Evolutionary conservation across 1,139 yeast species (phyloP), one percentile per base, ranked within the genome.

Genomic region (Scheffersomyces lignicola): DNA sequence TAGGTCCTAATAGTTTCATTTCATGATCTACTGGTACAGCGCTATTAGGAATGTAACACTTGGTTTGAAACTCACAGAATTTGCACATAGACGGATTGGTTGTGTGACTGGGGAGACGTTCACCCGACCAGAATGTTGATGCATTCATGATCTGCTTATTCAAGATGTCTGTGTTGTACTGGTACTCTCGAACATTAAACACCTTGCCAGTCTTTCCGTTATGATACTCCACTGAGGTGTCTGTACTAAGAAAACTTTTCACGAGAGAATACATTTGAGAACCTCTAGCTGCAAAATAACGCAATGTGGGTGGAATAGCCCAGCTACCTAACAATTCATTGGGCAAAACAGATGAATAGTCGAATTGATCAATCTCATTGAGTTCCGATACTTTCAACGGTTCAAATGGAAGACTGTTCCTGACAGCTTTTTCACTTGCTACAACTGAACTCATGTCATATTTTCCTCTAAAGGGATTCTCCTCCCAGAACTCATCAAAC

Each of bases 101-200:
- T 0, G 73, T 68, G 11, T 61, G 64, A 4, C 42, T 41, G 0
- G 86, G 82, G 4, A 49, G 48, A 27, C 80, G 55, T 15, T 54
- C 44, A 0, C 87, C 87, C 43, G 63, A 60, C 86, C 87, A 81
- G 43, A 78, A 75, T 11, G 51, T 45, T 32, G 73, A 43, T 4
- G 80, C 65, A 7, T 53, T 43, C 0, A 42, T 32, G 2, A 72
- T 51, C 9, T 65, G 58, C 4, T 42, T 29, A 1, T 52, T 38
- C 1, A 74, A 44, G 5, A 45, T 50, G 0, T 43, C 36, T 10
- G 50, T 47, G 34, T 68, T 59, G 45, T 65, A 76, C 2, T 52
- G 34, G 39, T 73, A 74, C 7, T 49, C 38, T 1, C 62, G 48
- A 12, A 62, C 64, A 14, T 65, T 58, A 42, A 79, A 74, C 18